A percentile compares a stretch with the other conserved stretches of the same genome.
Evolutionary conservation across 75 land plant species (phyloP).

Genomic region (Selaginella tamariscina): DNA sequence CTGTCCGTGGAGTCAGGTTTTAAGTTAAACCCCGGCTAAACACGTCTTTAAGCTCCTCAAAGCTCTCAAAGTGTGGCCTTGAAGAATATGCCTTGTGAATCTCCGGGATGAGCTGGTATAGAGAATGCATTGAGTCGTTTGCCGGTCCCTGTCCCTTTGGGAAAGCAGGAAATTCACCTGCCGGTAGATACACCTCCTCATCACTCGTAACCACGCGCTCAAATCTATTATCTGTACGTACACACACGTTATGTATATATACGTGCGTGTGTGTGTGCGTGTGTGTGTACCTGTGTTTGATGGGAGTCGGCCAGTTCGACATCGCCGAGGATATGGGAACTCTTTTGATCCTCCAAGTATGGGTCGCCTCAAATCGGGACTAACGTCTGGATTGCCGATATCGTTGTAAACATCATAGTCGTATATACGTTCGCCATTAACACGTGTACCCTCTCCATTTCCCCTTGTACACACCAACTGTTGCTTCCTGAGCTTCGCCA

Average conservation of each 20-base stretch:
- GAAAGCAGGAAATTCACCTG: not conserved
- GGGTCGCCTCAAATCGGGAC: constrained; percentile 19
- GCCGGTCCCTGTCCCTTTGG: not conserved
- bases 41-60: not conserved
- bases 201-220: not conserved
- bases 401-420: constrained; percentile 48
- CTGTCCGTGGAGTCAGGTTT: not conserved
- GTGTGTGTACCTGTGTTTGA: constrained; percentile 29
- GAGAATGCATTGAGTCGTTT: not conserved
- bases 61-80: not conserved
- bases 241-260: not conserved
- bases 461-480: constrained; percentile 33
- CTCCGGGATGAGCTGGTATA: not conserved
- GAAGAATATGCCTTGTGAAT: not conserved
- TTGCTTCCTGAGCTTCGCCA: constrained; percentile 20
- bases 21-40: not conserved
- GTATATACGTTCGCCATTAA: constrained; percentile 32
- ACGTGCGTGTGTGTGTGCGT: not conserved
- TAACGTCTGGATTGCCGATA: constrained; percentile 33
- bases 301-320: constrained; percentile 38
- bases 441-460: constrained; percentile 28
- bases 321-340: constrained; percentile 43
- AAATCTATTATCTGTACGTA: not conserved
- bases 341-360: constrained; percentile 32
- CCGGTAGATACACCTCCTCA: not conserved